These are phyloP conservation scores for Penstemon newberryi DNA, from an alignment of 257 asterid genomes.

Conservation along the genomic window DNA sequence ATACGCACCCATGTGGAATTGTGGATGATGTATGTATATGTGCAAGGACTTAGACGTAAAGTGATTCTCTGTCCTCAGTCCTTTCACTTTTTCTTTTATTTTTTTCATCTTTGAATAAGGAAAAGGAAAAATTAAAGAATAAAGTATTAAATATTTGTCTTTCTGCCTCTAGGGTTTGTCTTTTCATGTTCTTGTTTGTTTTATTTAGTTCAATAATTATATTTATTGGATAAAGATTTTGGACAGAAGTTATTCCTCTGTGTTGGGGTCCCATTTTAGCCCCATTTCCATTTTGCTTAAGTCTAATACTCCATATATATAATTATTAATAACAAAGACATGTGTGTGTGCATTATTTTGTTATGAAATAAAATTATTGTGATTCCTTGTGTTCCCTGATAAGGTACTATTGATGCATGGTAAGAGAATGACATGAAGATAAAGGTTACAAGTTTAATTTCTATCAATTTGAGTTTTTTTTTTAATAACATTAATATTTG, in stretches of 20 bases:
- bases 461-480: no score
- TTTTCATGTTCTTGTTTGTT: conserved; percentile 39
- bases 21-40: conserved; percentile 14
- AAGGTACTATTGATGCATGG: no score
- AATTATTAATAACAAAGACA: background rate
- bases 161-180: conserved; percentile 38
- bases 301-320: background rate
- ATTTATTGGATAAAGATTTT: conserved; percentile 21
- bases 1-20: background rate
- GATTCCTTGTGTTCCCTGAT: no score
- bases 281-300: conserved; percentile 8
- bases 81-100: conserved; percentile 31
- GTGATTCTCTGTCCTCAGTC: conserved; percentile 43
- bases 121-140: conserved; percentile 16
- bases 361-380: background rate
- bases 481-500: no score
- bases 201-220: conserved; percentile 20
- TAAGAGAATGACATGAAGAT: no score
- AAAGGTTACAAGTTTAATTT: no score
- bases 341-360: background rate
- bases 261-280: conserved; percentile 27
- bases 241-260: conserved; percentile 31
- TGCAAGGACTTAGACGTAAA: conserved; percentile 44
- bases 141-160: conserved; percentile 39
- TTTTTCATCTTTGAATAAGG: background rate